Percentiles rank a stretch among this genome's conserved stretches.
Evolutionary conservation across 495 filamentous ascomycete genomes (phyloP).

Genomic region (Neurospora africana): DNA sequence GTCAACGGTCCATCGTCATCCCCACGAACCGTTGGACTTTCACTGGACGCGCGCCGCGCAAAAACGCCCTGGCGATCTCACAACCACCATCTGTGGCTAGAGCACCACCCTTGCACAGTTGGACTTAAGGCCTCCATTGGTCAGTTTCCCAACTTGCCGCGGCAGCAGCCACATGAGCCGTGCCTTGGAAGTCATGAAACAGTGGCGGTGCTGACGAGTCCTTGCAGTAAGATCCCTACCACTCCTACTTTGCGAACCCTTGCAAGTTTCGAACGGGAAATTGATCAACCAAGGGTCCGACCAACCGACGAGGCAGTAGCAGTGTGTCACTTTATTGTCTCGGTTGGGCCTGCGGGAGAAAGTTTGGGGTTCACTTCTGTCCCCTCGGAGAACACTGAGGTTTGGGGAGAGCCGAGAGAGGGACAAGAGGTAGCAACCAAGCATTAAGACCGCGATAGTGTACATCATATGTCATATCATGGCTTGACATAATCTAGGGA

Average conservation of each 20-base stretch:
- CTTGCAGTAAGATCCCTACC: not conserved
- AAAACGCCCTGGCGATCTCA: not conserved
- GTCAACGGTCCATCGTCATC: not conserved
- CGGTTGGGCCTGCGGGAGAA: not conserved
- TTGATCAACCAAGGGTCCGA: constrained; percentile 15
- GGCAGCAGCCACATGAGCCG: not conserved
- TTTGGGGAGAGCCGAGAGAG: not conserved
- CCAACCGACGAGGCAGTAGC: not conserved
- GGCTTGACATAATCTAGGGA: not conserved
- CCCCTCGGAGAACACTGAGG: not conserved
- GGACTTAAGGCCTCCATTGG: not conserved
- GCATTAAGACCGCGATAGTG: not conserved
- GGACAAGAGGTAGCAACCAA: not conserved
- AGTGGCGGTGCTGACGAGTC: constrained; percentile 17
- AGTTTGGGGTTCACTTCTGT: not conserved
- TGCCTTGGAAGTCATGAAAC: constrained; percentile 10
- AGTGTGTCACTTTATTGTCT: not conserved
- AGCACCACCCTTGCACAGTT: not conserved
- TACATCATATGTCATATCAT: not conserved
- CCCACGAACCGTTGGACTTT: not conserved
- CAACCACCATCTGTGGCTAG: not conserved
- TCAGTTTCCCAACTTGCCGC: not conserved
- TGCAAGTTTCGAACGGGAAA: constrained; percentile 7
- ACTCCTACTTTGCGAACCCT: not conserved
- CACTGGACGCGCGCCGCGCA: not conserved